Evolutionary conservation across 305 asterid species (phyloP).

Genomic region (Fraxinus platypoda): DNA sequence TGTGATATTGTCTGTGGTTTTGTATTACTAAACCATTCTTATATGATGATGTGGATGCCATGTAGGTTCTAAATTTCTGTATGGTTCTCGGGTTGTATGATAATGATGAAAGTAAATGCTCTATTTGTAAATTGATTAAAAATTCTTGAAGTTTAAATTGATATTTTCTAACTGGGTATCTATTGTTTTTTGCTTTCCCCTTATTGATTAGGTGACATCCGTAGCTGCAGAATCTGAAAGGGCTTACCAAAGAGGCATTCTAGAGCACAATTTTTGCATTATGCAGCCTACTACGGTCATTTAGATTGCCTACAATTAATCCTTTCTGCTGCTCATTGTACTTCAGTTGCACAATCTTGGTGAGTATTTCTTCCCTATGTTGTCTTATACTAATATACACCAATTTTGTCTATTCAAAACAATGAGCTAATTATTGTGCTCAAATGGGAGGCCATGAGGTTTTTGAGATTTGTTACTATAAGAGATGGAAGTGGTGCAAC

Average conservation of each 20-base stretch:
- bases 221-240: no score
- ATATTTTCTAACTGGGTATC: background rate
- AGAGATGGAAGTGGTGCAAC: constrained; percentile 79
- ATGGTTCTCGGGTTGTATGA: no score
- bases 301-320: constrained; percentile 67
- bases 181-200: no score
- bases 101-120: no score
- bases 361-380: constrained; percentile 19
- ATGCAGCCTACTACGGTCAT: constrained; percentile 85
- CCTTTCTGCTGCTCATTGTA: constrained; percentile 60
- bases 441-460: constrained; percentile 58
- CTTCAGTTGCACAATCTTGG: constrained; percentile 76
- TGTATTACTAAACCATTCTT: no score
- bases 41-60: no score
- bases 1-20: no score
- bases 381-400: background rate
- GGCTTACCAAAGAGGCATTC: background rate
- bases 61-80: no score
- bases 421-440: constrained; percentile 19
- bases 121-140: no score
- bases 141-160: no score
- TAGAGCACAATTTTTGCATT: constrained; percentile 33
- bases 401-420: background rate
- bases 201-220: no score
- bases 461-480: constrained; percentile 69